These are phyloP conservation scores for Hypoxylon perforatum DNA, from an alignment of 495 filamentous ascomycete species.

Conservation along the genomic window DNA sequence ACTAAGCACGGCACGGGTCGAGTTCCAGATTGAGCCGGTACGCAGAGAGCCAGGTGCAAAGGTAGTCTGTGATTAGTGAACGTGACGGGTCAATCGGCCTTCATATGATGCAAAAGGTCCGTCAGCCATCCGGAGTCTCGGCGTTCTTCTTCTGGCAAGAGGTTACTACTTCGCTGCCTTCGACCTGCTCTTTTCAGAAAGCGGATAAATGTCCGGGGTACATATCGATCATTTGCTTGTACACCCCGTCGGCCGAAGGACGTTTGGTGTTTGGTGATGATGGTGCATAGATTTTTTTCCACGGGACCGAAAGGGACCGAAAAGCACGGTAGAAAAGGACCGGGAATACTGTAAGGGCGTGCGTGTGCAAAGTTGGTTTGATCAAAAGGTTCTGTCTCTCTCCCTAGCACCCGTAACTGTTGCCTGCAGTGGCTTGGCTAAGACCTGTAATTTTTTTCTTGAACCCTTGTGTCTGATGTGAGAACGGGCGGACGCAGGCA, in stretches of 20 bases:
- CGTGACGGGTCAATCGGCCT: background rate
- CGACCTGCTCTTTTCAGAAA: conserved; percentile 7
- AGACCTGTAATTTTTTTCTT: conserved; percentile 19
- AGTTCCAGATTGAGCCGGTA: background rate
- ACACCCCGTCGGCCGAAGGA: conserved; percentile 9
- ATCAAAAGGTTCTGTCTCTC: conserved; percentile 8
- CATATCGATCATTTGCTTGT: conserved; percentile 12
- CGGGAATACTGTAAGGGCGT: conserved; percentile 12
- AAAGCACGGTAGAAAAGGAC: background rate
- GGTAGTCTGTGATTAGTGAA: conserved; percentile 2
- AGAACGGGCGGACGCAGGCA: conserved; percentile 17
- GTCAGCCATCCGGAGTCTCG: conserved; percentile 3
- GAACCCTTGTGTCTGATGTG: conserved; percentile 31
- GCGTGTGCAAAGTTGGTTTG: conserved; percentile 7
- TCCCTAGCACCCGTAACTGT: conserved; percentile 1
- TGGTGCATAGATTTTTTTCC: conserved; percentile 8
- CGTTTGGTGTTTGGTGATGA: no score
- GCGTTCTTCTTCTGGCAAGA: conserved; percentile 11
- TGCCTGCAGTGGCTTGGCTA: conserved; percentile 14
- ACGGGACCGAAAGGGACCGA: background rate
- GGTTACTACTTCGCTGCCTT: conserved; percentile 3
- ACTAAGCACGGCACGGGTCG: background rate
- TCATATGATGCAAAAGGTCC: background rate
- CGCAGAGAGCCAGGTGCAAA: background rate
- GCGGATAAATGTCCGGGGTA: background rate